Evolutionary conservation across 495 filamentous ascomycete genomes (phyloP), one percentile per base, ranked within the genome.

Genomic region (Durotheca rogersii): DNA sequence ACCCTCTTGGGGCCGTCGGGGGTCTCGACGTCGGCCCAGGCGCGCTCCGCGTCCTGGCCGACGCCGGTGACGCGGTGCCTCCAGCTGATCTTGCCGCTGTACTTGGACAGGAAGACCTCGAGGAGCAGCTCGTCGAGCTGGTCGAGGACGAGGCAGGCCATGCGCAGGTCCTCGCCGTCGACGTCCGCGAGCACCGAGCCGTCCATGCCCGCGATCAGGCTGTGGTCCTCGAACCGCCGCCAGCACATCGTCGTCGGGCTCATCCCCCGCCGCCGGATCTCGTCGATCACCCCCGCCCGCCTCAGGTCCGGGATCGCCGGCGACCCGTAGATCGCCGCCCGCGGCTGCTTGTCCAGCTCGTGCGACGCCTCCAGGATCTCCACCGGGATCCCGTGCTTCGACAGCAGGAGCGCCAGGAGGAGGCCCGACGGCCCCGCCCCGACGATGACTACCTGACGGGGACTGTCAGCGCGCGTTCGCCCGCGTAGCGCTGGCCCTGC

Each of bases 371-470:
- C 80, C 18, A 83, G 64, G 6, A 83, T 61, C 20, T 72, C 70
- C 41, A 79, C 73, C 38, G 70, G 50, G 47, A 83, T 77, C 14
- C 76, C 74, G 47, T 72, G 62, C 60, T 77, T 76, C 7, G 77
- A 68, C 6, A 84, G 74, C 12, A 84, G 66, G 9, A 84, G 62
- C 0, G 71, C 68, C 0, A 83, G 73, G 9, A 82, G 71, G 3
- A 84, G 73, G 15, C 80, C 77, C 0, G 79, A 77, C 2, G 79
- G 79, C 1, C 78, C 79, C 9, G 80, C 80, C 19, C 80, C 79
- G 4, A 81, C 79, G 23, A 83, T 63, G 27, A 68, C 12, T 25
- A 71, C 60, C 68, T 72, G 40, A 27, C 49, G 2, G 38, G 21
- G 27, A 16, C 19, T 30, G 32, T 17, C 4, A 19, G 32, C 7